Evolutionary conservation across 1,139 yeast genomes (phyloP), one percentile per base, ranked within the genome.

Genomic region (Arxiozyma heterogenica): DNA sequence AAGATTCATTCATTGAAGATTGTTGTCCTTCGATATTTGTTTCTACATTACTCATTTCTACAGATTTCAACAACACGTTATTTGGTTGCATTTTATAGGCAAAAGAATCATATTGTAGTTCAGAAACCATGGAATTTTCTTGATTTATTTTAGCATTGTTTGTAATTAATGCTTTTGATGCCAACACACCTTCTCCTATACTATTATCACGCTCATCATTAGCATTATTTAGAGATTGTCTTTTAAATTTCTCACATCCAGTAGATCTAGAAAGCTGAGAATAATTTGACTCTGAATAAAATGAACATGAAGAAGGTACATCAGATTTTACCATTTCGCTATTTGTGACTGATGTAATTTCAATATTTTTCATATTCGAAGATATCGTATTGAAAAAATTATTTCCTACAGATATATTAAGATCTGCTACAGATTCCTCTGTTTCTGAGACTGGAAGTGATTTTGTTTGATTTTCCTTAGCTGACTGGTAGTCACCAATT

Each of bases 401-500:
- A 7, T 57, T 47, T 23, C 61, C 60, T 3, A 51, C 49, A 7
- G 63, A 55, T n/a, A 62, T 63, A 30, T 55, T 54, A 20, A 63
- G 46, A 21, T 60, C 65, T 20, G 58, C 61, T 9, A 62, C 55
- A 5, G 48, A 44, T 30, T 27, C 41, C 6, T 41, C 43, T 41
- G 41, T 30, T 41, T 42, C 46, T 20, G 46, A 6, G 7, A 9
- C 38, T 11, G 27, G 23, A 8, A 41, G 41, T 17, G 51, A 49
- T 43, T 41, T 30, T 18, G 45, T 43, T 34, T 43, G 45, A 25
- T 49, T 44, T 34, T 48, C 54, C 17, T 55, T 55, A 0, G 65
- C 64, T 4, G 65, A 61, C 52, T 58, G 59, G 50, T 60, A 62
- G 27, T 60, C 64, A 21, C 59, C 65, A 4, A 56, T 58, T 2